Evolutionary conservation across 148 eudicot genomes (phyloP).

Genomic region (Nepenthes mirabilis): DNA sequence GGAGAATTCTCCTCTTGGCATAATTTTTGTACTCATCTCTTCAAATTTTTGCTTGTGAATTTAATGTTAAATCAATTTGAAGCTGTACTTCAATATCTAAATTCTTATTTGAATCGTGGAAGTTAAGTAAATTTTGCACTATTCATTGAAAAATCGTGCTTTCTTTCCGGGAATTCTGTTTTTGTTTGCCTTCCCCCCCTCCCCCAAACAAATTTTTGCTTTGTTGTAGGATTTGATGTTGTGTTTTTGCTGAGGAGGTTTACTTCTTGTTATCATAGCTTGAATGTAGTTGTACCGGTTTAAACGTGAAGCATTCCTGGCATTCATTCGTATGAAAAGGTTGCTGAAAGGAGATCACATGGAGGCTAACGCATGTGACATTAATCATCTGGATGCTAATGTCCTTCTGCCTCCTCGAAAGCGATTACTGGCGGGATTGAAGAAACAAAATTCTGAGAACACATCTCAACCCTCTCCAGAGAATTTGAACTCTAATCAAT

Average conservation of each 20-base stretch:
- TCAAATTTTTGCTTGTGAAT: not conserved
- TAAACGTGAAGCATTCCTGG: not conserved
- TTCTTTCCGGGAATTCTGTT: too few relatives aligned
- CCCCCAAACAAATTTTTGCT: too few relatives aligned
- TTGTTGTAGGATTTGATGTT: conserved; percentile 12
- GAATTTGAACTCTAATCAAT: conserved; percentile 9
- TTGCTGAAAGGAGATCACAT: conserved; percentile 20
- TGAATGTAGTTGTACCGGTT: conserved; percentile 13
- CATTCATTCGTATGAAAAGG: not conserved
- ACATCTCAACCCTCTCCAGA: conserved; percentile 18
- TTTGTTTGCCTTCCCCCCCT: too few relatives aligned
- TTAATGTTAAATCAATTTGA: not conserved
- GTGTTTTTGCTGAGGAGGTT: conserved; percentile 11
- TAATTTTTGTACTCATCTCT: conserved; percentile 3
- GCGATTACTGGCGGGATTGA: conserved; percentile 67
- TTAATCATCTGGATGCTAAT: conserved; percentile 54
- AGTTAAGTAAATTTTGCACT: too few relatives aligned
- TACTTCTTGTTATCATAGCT: conserved; percentile 9
- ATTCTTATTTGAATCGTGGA: too few relatives aligned
- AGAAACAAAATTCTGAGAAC: conserved; percentile 55
- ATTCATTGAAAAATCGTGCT: too few relatives aligned
- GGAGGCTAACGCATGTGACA: conserved; percentile 50
- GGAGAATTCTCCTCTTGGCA: conserved; percentile 6
- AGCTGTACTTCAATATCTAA: too few relatives aligned
- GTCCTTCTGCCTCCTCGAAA: conserved; percentile 91